Evolutionary conservation across 805 yeast genomes (phyloP).

Genomic region (Teunomyces pallodes): DNA sequence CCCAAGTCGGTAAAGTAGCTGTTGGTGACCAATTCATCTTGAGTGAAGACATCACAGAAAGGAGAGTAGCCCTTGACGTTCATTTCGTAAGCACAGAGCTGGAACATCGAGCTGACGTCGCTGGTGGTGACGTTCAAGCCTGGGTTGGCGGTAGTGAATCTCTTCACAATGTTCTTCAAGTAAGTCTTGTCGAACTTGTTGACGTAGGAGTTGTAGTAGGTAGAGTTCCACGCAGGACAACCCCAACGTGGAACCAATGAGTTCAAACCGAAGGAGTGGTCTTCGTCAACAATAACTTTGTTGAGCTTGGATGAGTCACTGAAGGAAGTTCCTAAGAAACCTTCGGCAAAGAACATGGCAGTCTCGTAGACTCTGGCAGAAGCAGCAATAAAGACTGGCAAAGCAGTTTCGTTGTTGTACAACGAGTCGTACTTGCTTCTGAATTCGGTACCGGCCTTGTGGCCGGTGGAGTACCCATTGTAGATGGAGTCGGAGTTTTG

Average conservation of each 20-base stretch:
- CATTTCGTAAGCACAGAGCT: slow-evolving; percentile 15
- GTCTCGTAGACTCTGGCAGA: slow-evolving; percentile 56
- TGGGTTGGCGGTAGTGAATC: slow-evolving; percentile 14
- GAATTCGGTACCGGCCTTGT: slow-evolving; percentile 47
- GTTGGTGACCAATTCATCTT: slow-evolving; percentile 11
- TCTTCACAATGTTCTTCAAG: slow-evolving; percentile 16
- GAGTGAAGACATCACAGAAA: slow-evolving; percentile 13
- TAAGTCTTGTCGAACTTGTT: slow-evolving; percentile 17
- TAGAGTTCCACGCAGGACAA: slow-evolving; percentile 22
- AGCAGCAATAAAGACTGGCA: slow-evolving; percentile 56
- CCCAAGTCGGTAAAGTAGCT: slow-evolving; percentile 11
- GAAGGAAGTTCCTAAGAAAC: slow-evolving; percentile 51
- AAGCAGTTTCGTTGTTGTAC: slow-evolving; percentile 26
- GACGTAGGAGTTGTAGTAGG: slow-evolving; percentile 14
- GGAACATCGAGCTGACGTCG: slow-evolving; percentile 10
- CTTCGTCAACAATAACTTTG: slow-evolving; percentile 47
- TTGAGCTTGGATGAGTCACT: slow-evolving; percentile 23
- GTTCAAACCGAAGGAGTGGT: slow-evolving; percentile 50
- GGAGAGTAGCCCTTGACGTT: slow-evolving; percentile 13
- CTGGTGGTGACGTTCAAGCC: slow-evolving; percentile 10
- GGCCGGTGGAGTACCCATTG: slow-evolving; percentile 51
- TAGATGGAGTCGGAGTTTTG: slow-evolving; percentile 45
- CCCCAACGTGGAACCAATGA: slow-evolving; percentile 55
- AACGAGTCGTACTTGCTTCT: slow-evolving; percentile 51
- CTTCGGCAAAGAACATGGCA: slow-evolving; percentile 55